phyloP scores from a whole-genome alignment of 1,284 basidiomycete genomes.

The Puccinia coronata region DNA sequence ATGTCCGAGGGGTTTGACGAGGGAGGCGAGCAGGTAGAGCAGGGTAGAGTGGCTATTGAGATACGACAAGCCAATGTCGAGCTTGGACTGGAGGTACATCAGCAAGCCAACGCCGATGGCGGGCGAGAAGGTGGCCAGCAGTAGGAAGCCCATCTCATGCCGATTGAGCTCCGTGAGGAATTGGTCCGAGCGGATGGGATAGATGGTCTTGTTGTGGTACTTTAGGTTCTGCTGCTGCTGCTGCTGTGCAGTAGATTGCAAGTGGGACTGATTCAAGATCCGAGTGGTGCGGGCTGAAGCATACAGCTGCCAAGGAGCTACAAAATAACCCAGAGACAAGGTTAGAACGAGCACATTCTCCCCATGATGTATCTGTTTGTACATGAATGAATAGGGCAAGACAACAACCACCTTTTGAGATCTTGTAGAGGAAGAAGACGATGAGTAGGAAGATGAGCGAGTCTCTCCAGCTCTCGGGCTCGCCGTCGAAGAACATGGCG shows the following conservation, averaged over 20 bases:
- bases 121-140: slow-evolving; percentile 33
- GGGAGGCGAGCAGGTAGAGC: slow-evolving; percentile 27
- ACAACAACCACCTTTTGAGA: slow-evolving; percentile 5
- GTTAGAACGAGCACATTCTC: too few species aligned
- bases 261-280: slow-evolving; percentile 4
- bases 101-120: not conserved
- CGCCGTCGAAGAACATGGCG: slow-evolving; percentile 34
- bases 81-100: slow-evolving; percentile 17
- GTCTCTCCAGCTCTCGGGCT: slow-evolving; percentile 35
- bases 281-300: slow-evolving; percentile 28
- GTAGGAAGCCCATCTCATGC: slow-evolving; percentile 11
- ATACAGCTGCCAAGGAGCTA: slow-evolving; percentile 39
- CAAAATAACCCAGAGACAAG: not conserved
- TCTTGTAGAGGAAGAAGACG: slow-evolving; percentile 39
- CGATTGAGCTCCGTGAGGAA: slow-evolving; percentile 26
- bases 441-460: slow-evolving; percentile 23
- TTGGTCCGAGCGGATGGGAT: slow-evolving; percentile 8
- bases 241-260: not conserved
- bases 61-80: slow-evolving; percentile 19
- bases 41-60: slow-evolving; percentile 31
- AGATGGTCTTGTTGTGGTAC: slow-evolving; percentile 2
- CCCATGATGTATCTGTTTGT: not conserved
- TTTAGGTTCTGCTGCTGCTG: not conserved
- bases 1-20: slow-evolving; percentile 33
- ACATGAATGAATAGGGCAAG: not conserved